These are phyloP conservation scores for Candida coleopterorum DNA, from an alignment of 805 yeast species.

Conservation along the genomic window DNA sequence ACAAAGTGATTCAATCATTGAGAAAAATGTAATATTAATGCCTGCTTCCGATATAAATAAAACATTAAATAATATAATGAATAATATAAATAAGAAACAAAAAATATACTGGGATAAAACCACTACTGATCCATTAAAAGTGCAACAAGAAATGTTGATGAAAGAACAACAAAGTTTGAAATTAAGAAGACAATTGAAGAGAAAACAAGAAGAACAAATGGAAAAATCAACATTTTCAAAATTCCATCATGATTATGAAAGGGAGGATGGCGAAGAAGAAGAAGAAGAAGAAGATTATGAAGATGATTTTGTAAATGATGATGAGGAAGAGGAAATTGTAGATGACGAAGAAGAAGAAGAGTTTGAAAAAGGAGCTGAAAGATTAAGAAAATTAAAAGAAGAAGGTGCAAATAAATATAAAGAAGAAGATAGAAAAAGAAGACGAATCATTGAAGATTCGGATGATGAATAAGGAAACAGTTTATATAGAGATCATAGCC, in stretches of 20 bases:
- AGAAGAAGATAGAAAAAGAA: constrained; percentile 40
- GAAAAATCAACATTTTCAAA: constrained; percentile 30
- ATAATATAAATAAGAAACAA: constrained; percentile 43
- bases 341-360: constrained; percentile 47
- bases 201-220: constrained; percentile 53
- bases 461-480: constrained; percentile 40
- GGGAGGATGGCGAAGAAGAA: constrained; percentile 30
- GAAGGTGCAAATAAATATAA: constrained; percentile 51
- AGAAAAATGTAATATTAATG: constrained; percentile 64
- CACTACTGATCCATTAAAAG: constrained; percentile 64
- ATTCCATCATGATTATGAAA: constrained; percentile 21
- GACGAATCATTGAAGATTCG: constrained; percentile 47
- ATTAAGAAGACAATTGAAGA: constrained; percentile 59
- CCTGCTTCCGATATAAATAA: constrained; percentile 87
- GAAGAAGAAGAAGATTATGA: constrained; percentile 43
- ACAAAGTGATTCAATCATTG: constrained; percentile 61
- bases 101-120: constrained; percentile 50
- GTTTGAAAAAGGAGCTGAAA: constrained; percentile 52
- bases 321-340: constrained; percentile 35
- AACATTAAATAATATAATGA: constrained; percentile 68
- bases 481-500: too few species aligned
- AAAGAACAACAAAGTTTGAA: constrained; percentile 53
- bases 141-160: constrained; percentile 63
- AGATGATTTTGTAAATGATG: constrained; percentile 32
- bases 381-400: constrained; percentile 50